Percentiles rank a stretch among this genome's conserved stretches.
phyloP scores from a whole-genome alignment of 768 basidiomycete genomes.

The Tulasnella sp. region DNA sequence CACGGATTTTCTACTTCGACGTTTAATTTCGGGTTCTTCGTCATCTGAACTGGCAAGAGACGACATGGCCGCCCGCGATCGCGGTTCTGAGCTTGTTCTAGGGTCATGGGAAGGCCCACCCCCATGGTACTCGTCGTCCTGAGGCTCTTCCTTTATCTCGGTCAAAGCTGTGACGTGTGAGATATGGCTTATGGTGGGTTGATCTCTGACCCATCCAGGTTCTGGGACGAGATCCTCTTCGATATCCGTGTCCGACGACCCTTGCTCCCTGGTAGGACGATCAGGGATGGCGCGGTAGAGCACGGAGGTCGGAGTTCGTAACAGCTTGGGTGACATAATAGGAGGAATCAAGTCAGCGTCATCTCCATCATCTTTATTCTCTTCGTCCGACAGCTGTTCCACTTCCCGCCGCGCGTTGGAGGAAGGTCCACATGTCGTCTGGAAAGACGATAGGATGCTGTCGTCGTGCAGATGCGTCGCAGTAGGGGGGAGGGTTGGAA shows the following conservation, averaged over 20 bases:
- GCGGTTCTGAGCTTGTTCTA: not conserved
- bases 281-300: too few species aligned
- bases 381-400: not conserved
- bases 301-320: not conserved
- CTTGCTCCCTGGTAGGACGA: not conserved
- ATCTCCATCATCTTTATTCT: not conserved
- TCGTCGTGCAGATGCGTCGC: not conserved
- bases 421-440: not conserved
- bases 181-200: not conserved
- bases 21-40: not conserved
- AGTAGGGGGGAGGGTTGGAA: not conserved
- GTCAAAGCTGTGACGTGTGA: not conserved
- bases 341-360: not conserved
- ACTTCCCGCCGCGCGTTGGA: not conserved
- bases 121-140: not conserved
- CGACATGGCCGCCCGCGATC: too few species aligned
- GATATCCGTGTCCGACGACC: not conserved
- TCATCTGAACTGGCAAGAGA: not conserved
- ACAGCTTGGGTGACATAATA: not conserved
- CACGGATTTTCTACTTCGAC: not conserved
- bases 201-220: not conserved
- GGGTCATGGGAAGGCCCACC: not conserved
- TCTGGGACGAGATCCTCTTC: not conserved
- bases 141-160: not conserved
- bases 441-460: slow-evolving; percentile 8